Evolutionary conservation across 495 filamentous ascomycete genomes (phyloP), one percentile per base, ranked within the genome.

Genomic region (Pyronema omphalodes): DNA sequence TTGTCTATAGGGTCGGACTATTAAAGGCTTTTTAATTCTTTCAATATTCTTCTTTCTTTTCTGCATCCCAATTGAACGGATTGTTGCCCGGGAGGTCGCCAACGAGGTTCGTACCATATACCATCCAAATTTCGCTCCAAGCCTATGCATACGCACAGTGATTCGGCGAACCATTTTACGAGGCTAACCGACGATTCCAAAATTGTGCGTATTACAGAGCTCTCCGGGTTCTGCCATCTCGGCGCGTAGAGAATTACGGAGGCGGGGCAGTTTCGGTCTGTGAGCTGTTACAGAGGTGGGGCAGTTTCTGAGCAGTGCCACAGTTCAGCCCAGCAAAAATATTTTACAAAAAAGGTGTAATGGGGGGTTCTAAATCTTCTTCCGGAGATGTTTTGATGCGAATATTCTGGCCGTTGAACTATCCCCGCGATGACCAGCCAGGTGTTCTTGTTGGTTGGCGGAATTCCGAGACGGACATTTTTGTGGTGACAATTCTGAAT

Each of bases 331-430:
- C 44, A 29, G 23, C 23, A 29, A 29, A 29, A 29, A 29, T 52
- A 18, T 9, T 39, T n/a, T 18, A 19, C 44, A 47, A 14, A 47
- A 47, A 14, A 47, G 18, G 47, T 15, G 47, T 34, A 50, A 50
- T 50, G 47, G 47, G 29, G 78, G 67, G 74, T 72, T 29, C 23
- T 29, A 29, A 29, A 29, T 29, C 23, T 29, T 29, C 23, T 70
- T 70, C 72, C 57, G 84, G 94, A 86, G 85, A 84, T 60, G 52
- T 34, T 14, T 72, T 96, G 73, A 83, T 96, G 78, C 83, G 91
- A 68, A 78, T 99, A 71, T 96, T 99, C 70, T 99, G 91, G 91
- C 91, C 91, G 57, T 81, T 82, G 56, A 88, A 96, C 71, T 78
- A 84, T 37, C 73, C 80, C 19, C 77, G 80, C 64, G 82, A 75